Percentiles rank a stretch among this genome's conserved stretches.
Evolutionary conservation across 1,284 basidiomycete genomes (phyloP).

Genomic region (Ustanciosporium gigantosporum): DNA sequence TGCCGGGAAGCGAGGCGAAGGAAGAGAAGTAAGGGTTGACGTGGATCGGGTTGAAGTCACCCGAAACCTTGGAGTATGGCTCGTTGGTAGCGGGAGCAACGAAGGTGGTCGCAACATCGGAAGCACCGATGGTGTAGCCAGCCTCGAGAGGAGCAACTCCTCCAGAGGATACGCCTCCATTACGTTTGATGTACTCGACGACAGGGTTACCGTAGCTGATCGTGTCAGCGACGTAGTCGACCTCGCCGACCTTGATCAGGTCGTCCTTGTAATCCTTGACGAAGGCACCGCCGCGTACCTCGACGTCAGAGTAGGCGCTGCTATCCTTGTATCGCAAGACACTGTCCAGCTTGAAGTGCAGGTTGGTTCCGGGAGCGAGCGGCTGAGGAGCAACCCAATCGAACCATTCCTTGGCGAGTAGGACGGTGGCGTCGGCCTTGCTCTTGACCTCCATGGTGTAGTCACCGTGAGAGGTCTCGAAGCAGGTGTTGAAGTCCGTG

Average conservation of each 20-base stretch:
- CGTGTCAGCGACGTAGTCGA: slow-evolving; percentile 49
- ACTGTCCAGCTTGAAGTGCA: slow-evolving; percentile 86
- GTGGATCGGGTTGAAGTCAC: slow-evolving; percentile 97
- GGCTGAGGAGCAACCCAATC: slow-evolving; percentile 84
- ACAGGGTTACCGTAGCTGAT: slow-evolving; percentile 76
- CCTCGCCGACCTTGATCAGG: slow-evolving; percentile 46
- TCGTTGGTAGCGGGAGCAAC: slow-evolving; percentile 77
- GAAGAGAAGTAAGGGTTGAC: slow-evolving; percentile 97
- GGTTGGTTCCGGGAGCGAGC: slow-evolving; percentile 72
- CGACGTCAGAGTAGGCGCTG: slow-evolving; percentile 77
- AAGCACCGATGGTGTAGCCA: slow-evolving; percentile 43
- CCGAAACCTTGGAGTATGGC: slow-evolving; percentile 91
- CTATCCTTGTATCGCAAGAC: slow-evolving; percentile 90
- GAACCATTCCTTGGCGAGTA: slow-evolving; percentile 97
- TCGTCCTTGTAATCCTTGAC: slow-evolving; percentile 54
- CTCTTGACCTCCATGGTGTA: slow-evolving; percentile 77
- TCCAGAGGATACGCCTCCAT: slow-evolving; percentile 75
- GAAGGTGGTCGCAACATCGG: slow-evolving; percentile 39
- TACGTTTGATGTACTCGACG: slow-evolving; percentile 86
- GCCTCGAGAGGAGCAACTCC: slow-evolving; percentile 77
- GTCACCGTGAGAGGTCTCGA: slow-evolving; percentile 81
- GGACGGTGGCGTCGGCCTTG: slow-evolving; percentile 82
- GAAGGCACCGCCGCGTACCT: slow-evolving; percentile 70
- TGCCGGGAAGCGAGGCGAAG: slow-evolving; percentile 88
- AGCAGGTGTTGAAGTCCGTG: slow-evolving; percentile 90